Evolutionary conservation across 2,329 filamentous ascomycete species (phyloP), one percentile per base, ranked within the genome.

Genomic region (Colletotrichum sp.): DNA sequence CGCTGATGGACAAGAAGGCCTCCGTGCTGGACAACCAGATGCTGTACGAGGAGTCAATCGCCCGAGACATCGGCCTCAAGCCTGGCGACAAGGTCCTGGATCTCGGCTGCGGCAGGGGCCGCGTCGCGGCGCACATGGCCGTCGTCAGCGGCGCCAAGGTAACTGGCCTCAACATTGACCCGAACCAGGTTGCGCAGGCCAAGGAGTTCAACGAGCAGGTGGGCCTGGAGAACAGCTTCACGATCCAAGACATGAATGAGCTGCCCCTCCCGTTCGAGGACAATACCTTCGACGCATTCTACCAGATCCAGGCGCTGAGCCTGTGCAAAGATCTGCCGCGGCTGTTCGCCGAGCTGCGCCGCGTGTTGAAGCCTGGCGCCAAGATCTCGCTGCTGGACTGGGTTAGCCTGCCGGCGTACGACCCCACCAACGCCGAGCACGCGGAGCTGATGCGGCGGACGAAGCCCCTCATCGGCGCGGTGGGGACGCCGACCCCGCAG

Each of bases 281-380:
- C 77, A 81, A 80, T 30, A 84, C 83, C 57, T 90, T 90, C 79
- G 88, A 90, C 72, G 88, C 85, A 34, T 90, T 90, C 75, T 90
- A 87, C 85, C 89, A 87, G 88, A 93, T 86, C 87, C 92, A 86
- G 85, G 92, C 83, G 71, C 88, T 86, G 80, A 92, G 85, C 84
- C 87, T 86, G 34, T 90, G 87, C 84, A 88, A 88, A 76, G 87
- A 90, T 69, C 83, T 87, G 3, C 79, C 83, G 4, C 81, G 83
- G 9, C 83, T 90, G 13, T 89, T 90, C 82, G 81, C 81, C 65
- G 89, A 90, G 80, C 82, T 90, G 68, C 86, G 84, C 79, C 85
- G 89, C 21, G 82, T 90, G 6, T 78, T 90, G 68, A 88, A 88
- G 80, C 89, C 89, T 1, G 88, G 88, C 16, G 86, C 88, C 13